Percentiles rank a stretch among this genome's conserved stretches.
Evolutionary conservation across 2,329 filamentous ascomycete species (phyloP).

Genomic region (Aspergillus calidoustus): DNA sequence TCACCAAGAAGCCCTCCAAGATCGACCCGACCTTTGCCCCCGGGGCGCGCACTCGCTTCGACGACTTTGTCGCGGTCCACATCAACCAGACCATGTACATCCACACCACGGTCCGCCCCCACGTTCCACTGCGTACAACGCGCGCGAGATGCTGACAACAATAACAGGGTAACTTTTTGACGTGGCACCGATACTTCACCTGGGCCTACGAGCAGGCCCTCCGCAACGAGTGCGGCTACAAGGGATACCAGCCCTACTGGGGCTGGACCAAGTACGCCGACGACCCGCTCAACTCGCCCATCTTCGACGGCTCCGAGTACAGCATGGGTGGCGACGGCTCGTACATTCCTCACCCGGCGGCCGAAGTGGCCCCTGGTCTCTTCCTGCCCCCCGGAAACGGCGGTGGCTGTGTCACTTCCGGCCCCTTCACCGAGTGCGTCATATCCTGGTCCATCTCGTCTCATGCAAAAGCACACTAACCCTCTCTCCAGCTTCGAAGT

Average conservation of each 20-base stretch:
- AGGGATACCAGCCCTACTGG: slow-evolving; percentile 46
- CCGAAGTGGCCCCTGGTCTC: slow-evolving; percentile 28
- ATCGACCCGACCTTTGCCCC: slow-evolving; percentile 36
- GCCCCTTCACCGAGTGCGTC: slow-evolving; percentile 23
- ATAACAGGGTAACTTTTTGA: slow-evolving; percentile 40
- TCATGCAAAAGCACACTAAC: no score
- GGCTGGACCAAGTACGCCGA: slow-evolving; percentile 41
- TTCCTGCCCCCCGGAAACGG: slow-evolving; percentile 41
- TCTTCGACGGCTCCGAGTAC: slow-evolving; percentile 45
- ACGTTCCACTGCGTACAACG: neutral
- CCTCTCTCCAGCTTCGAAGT: slow-evolving; percentile 28
- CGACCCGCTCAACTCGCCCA: slow-evolving; percentile 34
- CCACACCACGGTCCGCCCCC: slow-evolving; percentile 40
- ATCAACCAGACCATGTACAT: slow-evolving; percentile 54
- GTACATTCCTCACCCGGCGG: slow-evolving; percentile 31
- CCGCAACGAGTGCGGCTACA: slow-evolving; percentile 50
- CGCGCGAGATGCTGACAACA: neutral
- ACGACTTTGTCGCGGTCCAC: slow-evolving; percentile 57
- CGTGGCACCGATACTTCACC: slow-evolving; percentile 52
- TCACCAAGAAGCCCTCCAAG: slow-evolving; percentile 28
- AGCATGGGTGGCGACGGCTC: slow-evolving; percentile 53
- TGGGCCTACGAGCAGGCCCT: slow-evolving; percentile 51
- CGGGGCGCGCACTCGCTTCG: slow-evolving; percentile 53
- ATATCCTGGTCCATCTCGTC: no score
- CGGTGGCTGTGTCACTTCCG: slow-evolving; percentile 23